Evolutionary conservation across 2,329 filamentous ascomycete genomes (phyloP), one percentile per base, ranked within the genome.

Genomic region (Colletotrichum abscissum): DNA sequence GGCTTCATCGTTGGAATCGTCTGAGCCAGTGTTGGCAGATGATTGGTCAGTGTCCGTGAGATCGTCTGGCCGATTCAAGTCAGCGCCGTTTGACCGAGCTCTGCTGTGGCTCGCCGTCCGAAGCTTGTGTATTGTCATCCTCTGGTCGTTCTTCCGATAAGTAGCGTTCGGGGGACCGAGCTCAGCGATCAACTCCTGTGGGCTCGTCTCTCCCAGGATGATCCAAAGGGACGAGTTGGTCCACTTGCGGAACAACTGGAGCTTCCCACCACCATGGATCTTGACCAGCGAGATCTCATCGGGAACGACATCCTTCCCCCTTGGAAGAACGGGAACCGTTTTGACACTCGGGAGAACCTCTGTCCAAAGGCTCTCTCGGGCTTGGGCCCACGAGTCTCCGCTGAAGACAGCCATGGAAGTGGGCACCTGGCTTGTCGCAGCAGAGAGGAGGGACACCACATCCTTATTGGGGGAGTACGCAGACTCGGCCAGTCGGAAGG

Each of bases 141-240:
- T 91, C 80, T 95, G 92, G 80, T 98, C 95, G 78, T 93, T 94
- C 84, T 97, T 98, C 75, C 94, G 91, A 82, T 98, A 98, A 57
- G 97, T 97, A 24, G 95, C 94, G 81, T 98, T 96, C 1, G 97
- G 97, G 5, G 97, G 95, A 0, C 97, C 97, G 8, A 99, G 89
- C 79, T 98, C 95, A 71, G 94, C 93, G 24, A 98, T 90, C 2
- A 99, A 86, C 77, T 98, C 95, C 83, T 99, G 97, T 0, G 95
- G 94, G 1, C 94, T 97, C 0, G 96, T 98, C 79, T 97, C 92
- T 58, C 95, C 95, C 0, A 99, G 86, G 3, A 87, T 87, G 67
- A 99, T 92, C 84, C 89, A 92, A 70, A 95, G 90, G 0, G 91
- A 89, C 38, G 88, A 87, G 55, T 85, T 91, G 5, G 91, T 91